Evolutionary conservation across 1,284 basidiomycete species (phyloP), one percentile per base, ranked within the genome.

Genomic region (Ustilago nuda): DNA sequence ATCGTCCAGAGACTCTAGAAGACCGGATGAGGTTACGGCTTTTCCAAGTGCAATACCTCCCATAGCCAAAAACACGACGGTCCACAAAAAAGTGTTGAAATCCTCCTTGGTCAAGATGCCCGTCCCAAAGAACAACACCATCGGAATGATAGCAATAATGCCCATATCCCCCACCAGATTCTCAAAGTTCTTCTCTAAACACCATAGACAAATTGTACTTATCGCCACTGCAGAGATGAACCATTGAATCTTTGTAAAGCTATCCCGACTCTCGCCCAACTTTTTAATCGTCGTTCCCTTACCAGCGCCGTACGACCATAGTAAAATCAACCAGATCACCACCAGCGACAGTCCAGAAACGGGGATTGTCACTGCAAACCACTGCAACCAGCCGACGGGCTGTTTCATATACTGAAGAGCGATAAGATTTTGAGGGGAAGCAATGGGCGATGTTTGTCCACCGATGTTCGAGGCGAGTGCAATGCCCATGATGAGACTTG

Each of bases 381-480:
- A 99, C 65, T 91, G 89, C 1, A 90, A 90, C 96, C 96, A 99
- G 78, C 92, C 92, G 2, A 98, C 88, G 5, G 90, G 90, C 4
- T 92, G 92, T 56, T 94, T 91, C 96, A 99, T 98, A 36, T 89
- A 91, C 54, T 90, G 88, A 12, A 98, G 88, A 3, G 96, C 95
- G 79, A 99, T 98, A 33, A 98, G 89, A 86, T 99, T 99, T 87
- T 99, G 97, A 0, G 97, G 96, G 0, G 95, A 97, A 0, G 95
- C 97, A 62, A 88, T 88, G 5, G 94, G 95, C 2, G 94, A 98
- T 61, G 92, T 93, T 87, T 96, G 94, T 0, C 95, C 95, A n/a
- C 97, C 97, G 70, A 99, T 96, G 86, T 99, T 99, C 37, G 95
- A 94, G 0, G 96, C 95, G 5, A 99, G 90, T 1, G 97, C 97